Percentiles rank a stretch among this genome's conserved stretches.
These are phyloP conservation scores for Acrodontium crateriforme DNA, from an alignment of 2,329 filamentous ascomycete genomes.

Conservation along the genomic window DNA sequence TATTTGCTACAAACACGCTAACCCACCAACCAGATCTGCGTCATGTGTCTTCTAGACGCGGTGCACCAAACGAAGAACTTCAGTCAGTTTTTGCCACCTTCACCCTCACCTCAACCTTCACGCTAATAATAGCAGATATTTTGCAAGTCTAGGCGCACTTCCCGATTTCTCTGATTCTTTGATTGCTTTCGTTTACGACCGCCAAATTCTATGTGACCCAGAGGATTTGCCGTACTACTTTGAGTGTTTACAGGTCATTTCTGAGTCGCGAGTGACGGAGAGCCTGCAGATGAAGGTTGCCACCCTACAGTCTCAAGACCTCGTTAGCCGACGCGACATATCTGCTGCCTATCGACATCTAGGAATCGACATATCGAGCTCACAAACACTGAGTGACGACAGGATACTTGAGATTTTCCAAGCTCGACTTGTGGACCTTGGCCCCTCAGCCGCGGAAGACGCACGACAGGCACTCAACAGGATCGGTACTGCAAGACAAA, in stretches of 20 bases:
- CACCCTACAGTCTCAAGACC: conserved; percentile 44
- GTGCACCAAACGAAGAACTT: conserved; percentile 10
- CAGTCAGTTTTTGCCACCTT: conserved; percentile 8
- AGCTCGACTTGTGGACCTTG: conserved; percentile 42
- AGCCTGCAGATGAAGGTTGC: conserved; percentile 44
- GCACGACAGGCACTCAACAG: conserved; percentile 42
- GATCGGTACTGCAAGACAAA: conserved; percentile 45
- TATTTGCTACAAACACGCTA: too few species aligned
- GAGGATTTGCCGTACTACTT: conserved; percentile 46
- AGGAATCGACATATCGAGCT: conserved; percentile 33
- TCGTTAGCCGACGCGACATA: conserved; percentile 44
- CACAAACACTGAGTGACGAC: conserved; percentile 38
- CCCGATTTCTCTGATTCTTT: conserved; percentile 48
- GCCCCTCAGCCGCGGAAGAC: conserved; percentile 40
- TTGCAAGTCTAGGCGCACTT: conserved; percentile 47
- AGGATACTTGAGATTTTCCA: conserved; percentile 49
- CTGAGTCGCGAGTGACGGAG: conserved; percentile 41
- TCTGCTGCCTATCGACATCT: conserved; percentile 45
- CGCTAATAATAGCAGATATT: conserved; percentile 20
- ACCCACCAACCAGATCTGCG: conserved; percentile 13
- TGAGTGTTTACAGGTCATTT: conserved; percentile 49
- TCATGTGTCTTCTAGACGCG: conserved; percentile 8
- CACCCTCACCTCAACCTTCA: conserved; percentile 1
- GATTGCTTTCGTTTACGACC: conserved; percentile 48
- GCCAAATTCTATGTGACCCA: conserved; percentile 44